Evolutionary conservation across 2,329 filamentous ascomycete genomes (phyloP), one percentile per base, ranked within the genome.

Genomic region (Nemania diffusa): DNA sequence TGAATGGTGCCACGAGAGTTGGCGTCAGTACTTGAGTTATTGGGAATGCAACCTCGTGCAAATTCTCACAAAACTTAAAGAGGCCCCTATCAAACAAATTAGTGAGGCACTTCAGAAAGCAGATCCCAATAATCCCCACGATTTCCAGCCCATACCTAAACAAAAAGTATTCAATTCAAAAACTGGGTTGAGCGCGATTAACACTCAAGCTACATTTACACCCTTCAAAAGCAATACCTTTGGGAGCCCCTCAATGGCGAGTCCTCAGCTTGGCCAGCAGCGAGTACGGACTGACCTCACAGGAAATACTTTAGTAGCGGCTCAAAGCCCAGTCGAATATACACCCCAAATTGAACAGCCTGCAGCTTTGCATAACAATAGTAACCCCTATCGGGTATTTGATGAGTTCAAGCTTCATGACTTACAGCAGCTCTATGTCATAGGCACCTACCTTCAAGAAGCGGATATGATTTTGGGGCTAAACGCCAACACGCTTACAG

Each of bases 381-480:
- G 15, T 5, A 5, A 60, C n/a, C 37, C 64, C 1, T 29, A 51
- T 32, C 20, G 29, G 3, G n/a, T 63, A 42, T 53, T 67, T 29
- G 37, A 67, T 1, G 55, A 63, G 15, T 67, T 67, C 40, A 63
- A 63, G 22, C 51, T 63, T 34, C 4, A 57, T 15, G 64, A 67
- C 32, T 59, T 67, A 13, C 55, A 64, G 15, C 37, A 15, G 8
- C 64, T 67, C 24, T 37, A 63, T 44, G 1, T 40, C n/a, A 22
- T 67, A 6, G 22, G 34, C 2, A 32, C 48, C 9, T 63, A 63
- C 32, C 20, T 67, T 50, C 59, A 56, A 2, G 64, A 67, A 24
- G 64, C 64, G 6, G 55, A 64, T n/a, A 64, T 63, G 64, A 52
- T 67, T 17, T 29, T 67, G 17, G 27, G 26, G 5, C 29, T 67